Percentiles rank a stretch among this genome's conserved stretches.
Conservation (phyloP, 108 stramenopile genomes). For the Phaeodactylum tricornutum region DNA sequence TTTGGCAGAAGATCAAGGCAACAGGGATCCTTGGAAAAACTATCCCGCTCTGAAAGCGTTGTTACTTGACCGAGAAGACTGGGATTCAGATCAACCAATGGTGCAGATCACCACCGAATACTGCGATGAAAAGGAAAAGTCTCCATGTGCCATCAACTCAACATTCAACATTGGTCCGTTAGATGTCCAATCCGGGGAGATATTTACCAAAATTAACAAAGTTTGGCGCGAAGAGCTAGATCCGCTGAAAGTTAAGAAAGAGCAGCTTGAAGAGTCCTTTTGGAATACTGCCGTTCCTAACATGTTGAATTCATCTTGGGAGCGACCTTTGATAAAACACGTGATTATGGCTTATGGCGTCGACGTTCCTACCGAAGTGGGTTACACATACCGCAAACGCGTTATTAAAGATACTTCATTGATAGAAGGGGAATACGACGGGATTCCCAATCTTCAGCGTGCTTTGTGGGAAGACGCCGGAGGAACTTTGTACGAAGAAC, state of each 20-base stretch:
- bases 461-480: constrained; percentile 60
- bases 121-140: constrained; percentile 27
- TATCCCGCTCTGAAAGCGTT: constrained; percentile 48
- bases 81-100: constrained; percentile 58
- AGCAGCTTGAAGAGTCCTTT: constrained; percentile 63
- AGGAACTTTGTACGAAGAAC: constrained; percentile 24
- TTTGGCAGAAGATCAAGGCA: constrained; percentile 5
- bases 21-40: constrained; percentile 57
- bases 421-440: constrained; percentile 26
- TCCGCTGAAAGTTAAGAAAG: constrained; percentile 53
- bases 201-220: constrained; percentile 54
- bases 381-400: constrained; percentile 45
- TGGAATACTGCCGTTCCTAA: constrained; percentile 45
- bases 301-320: constrained; percentile 59
- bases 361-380: constrained; percentile 76
- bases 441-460: constrained; percentile 24
- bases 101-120: constrained; percentile 42
- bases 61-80: constrained; percentile 60
- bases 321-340: constrained; percentile 80
- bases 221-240: constrained; percentile 62
- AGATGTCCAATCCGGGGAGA: constrained; percentile 45
- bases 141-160: constrained; percentile 10
- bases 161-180: constrained; percentile 18
- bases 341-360: constrained; percentile 79
- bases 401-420: constrained; percentile 21